Base-by-base conservation (phyloP, 192 early-diverging fungal genomes). In the Podila epigama region DNA sequence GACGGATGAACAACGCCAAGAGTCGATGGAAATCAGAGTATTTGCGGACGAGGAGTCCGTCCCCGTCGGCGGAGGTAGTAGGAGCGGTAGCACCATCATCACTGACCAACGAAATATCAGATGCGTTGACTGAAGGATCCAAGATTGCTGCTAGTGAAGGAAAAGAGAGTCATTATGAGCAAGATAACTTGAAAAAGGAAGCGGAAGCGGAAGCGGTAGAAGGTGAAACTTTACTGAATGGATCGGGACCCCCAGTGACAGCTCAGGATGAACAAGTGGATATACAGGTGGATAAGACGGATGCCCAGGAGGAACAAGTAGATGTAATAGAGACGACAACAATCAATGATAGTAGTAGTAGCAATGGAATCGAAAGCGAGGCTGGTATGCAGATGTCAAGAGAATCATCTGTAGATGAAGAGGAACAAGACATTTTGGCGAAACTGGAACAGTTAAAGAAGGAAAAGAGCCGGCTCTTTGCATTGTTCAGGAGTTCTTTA, bases 21-120 rank as follows among this genome's bases (percentile, higher is more conserved):
- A 68, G 71, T 56, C 71, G 71, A 3, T 75, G 71, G 71, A 75
- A 75, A 36, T 58, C 28, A 25, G 63, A 75, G 33, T 75, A 75
- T 54, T 59, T 75, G 20, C 51, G 60, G 15, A 58, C 48, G 8
- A 61, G 25, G 15, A 75, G 64, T 33, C 51, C 63, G 9, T 75
- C 71, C 41, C 71, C 71, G 16, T 62, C 64, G 15, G 65, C n/a
- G n/a, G n/a, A n/a, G n/a, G n/a, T n/a, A n/a, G n/a, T n/a, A n/a
- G n/a, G n/a, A n/a, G n/a, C n/a, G n/a, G n/a, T n/a, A n/a, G n/a
- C n/a, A n/a, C n/a, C n/a, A n/a, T n/a, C 41, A 15, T 66, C 71
- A 1, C 31, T 62, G 4, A 50, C 59, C 15, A 56, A 42, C 3
- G 29, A 52, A 11, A 40, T 40, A 5, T 56, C 60, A 8, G 60